A percentile compares a stretch with the other conserved stretches of the same genome.
These are phyloP conservation scores for Paraphoma chrysanthemicola DNA, from an alignment of 2,329 filamentous ascomycete genomes.

Conservation along the genomic window DNA sequence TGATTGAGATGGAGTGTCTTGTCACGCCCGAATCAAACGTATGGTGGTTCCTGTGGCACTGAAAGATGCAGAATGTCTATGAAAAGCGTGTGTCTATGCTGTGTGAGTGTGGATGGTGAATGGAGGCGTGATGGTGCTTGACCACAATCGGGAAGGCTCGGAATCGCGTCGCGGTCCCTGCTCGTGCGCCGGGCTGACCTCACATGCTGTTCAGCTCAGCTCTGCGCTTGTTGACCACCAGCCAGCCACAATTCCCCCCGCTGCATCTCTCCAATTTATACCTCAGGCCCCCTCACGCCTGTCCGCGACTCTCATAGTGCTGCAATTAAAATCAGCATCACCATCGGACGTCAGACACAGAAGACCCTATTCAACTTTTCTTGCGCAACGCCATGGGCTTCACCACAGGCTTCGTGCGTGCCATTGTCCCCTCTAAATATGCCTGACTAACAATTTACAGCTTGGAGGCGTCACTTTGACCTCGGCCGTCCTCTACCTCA, in stretches of 20 bases:
- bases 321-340: not conserved
- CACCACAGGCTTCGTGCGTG: conserved; percentile 58
- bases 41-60: no score
- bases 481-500: conserved; percentile 51
- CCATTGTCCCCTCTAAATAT: not conserved
- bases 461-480: conserved; percentile 60
- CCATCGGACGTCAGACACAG: not conserved
- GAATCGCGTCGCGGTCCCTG: not conserved
- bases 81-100: no score
- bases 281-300: not conserved
- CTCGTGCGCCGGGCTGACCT: not conserved
- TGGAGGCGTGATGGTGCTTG: not conserved
- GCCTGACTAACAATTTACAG: conserved; percentile 35
- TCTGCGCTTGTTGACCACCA: not conserved
- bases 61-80: no score
- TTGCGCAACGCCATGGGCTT: conserved; percentile 53
- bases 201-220: not conserved
- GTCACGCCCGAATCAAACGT: no score
- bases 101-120: not conserved
- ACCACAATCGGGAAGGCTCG: not conserved
- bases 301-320: no score
- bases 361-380: not conserved
- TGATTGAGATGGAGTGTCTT: no score
- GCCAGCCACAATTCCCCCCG: not conserved
- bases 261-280: not conserved